A percentile compares a stretch with the other conserved stretches of the same genome.
These are phyloP conservation scores for Cryptococcus jaspeensis DNA, from an alignment of 1,284 basidiomycete genomes.

Conservation along the genomic window DNA sequence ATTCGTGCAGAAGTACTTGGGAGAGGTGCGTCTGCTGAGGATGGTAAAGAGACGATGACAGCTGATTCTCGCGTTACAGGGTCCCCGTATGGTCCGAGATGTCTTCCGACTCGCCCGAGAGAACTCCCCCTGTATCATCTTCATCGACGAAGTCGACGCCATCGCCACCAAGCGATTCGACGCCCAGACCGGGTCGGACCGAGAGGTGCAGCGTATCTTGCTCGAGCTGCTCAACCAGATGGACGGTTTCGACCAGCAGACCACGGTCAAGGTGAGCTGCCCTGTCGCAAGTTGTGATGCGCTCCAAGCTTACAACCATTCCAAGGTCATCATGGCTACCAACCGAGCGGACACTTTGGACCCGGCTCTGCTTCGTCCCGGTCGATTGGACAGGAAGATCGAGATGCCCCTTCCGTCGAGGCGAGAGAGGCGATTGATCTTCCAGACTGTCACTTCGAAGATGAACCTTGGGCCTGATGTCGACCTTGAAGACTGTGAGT, in stretches of 20 bases:
- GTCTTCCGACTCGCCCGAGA: constrained; percentile 97
- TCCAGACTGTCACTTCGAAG: constrained; percentile 95
- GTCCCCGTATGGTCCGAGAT: constrained; percentile 98
- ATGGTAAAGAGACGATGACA: no score
- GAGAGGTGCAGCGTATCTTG: constrained; percentile 98
- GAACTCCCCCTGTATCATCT: constrained; percentile 97
- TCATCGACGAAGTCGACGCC: constrained; percentile 99
- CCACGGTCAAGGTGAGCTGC: constrained; percentile 85
- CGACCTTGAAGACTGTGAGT: constrained; percentile 94
- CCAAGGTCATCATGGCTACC: constrained; percentile 95
- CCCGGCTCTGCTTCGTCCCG: constrained; percentile 93
- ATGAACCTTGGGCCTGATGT: constrained; percentile 99
- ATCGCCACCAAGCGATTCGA: constrained; percentile 99
- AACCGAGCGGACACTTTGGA: constrained; percentile 95
- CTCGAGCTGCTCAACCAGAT: constrained; percentile 99
- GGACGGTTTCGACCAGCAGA: constrained; percentile 99
- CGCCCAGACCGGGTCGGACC: constrained; percentile 97
- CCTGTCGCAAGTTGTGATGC: background rate
- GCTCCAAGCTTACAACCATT: no score
- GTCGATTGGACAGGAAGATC: constrained; percentile 97
- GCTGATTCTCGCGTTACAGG: constrained; percentile 49
- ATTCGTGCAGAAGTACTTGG: constrained; percentile 99
- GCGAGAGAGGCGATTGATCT: constrained; percentile 94
- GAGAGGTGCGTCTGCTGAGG: constrained; percentile 61
- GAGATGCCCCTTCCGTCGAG: constrained; percentile 95